phyloP scores from a whole-genome alignment of 768 basidiomycete genomes.

The Coprinellus micaceus region DNA sequence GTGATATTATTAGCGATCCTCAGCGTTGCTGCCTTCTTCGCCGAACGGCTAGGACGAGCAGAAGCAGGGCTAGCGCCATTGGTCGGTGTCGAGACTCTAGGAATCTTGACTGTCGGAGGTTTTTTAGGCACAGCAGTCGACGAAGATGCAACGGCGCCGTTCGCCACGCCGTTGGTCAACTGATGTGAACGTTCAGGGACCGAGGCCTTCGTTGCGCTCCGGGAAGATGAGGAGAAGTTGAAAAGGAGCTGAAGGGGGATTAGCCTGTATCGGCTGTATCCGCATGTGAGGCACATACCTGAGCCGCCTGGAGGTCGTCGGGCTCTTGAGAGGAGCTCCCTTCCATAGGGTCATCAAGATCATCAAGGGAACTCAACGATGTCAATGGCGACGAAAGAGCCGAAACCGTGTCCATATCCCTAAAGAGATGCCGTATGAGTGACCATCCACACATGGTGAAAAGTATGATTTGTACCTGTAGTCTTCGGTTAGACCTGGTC shows the following conservation, averaged over 20 bases:
- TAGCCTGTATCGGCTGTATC: background rate
- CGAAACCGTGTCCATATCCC: constrained; percentile 41
- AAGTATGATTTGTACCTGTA: constrained; percentile 36
- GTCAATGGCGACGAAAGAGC: constrained; percentile 69
- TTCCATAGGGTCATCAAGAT: constrained; percentile 41
- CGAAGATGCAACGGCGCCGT: background rate
- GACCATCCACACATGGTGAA: background rate
- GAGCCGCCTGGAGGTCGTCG: constrained; percentile 57
- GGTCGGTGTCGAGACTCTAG: background rate
- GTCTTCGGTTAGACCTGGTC: constrained; percentile 31
- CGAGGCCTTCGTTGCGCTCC: background rate
- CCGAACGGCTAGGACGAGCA: constrained; percentile 6
- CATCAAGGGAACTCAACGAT: constrained; percentile 70
- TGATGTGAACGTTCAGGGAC: background rate
- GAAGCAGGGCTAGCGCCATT: background rate
- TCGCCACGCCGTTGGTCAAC: background rate
- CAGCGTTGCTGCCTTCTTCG: constrained; percentile 10
- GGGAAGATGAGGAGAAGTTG: constrained; percentile 12
- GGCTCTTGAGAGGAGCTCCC: constrained; percentile 27
- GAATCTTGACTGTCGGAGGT: background rate
- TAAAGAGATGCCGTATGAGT: constrained; percentile 13
- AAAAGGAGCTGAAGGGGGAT: constrained; percentile 24
- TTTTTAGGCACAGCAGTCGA: background rate
- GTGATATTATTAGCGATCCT: constrained; percentile 6
- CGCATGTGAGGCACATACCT: constrained; percentile 35